Base-by-base conservation (phyloP, 148 eudicot genomes). In the Talinum fruticosum region DNA sequence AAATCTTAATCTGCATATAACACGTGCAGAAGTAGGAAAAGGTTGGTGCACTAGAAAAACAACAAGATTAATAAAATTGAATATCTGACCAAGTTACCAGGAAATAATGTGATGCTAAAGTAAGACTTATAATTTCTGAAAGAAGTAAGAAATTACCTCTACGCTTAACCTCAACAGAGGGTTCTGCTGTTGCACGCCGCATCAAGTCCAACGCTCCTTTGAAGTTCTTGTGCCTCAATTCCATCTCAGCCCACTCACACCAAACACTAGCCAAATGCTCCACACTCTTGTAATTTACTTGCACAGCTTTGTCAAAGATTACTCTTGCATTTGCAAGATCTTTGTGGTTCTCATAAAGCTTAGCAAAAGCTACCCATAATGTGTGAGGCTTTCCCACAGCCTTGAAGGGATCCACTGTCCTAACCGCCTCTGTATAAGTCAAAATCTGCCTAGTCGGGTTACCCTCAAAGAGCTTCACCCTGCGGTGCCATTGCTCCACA, bases 241-340 rank as follows among this genome's bases (percentile, higher is more conserved):
- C 99, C 97, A 93, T 93, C 81, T 96, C 99, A 13, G 98, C 99
- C 98, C 99, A 96, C 53, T 93, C 99, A 82, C 99, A 96, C 97
- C 98, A 96, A 33, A 96, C 83, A 78, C 98, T 91, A 29, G 97
- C 99, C 72, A 96, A 82, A 85, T 96, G 92, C 84, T 96, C 99
- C 54, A 93, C 93, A 10, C 92, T 78, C 75, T 89, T 96, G 75
- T 89, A 96, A 54, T 89, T 90, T 12, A 96, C 99, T 77, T 96
- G 99, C 76, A 96, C 99, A 16, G 98, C 97, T 78, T 96, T 93
- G 35, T 96, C 98, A 76, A 91, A 96, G 4, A 96, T 91, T 30
- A 96, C 98, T 66, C 97, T 83, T 44, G 97, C 93, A 90, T 96
- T 93, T 45, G 76, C 85, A 75, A 91, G 81, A 86, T 91, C 99